Conservation (phyloP, 192 early-diverging fungal genomes). For the Umbelopsis sp. region DNA sequence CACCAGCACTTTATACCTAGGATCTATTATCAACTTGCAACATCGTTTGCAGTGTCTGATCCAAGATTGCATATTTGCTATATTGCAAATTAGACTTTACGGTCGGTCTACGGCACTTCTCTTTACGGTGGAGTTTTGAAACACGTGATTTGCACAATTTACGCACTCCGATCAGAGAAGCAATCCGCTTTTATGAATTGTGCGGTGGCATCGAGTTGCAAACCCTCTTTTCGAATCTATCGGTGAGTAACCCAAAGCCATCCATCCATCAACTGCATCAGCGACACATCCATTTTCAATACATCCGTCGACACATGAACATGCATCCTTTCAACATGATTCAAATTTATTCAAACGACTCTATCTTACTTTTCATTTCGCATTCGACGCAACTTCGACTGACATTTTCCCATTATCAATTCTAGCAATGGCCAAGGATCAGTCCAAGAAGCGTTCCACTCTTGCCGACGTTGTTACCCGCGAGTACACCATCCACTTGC, state of each 20-base stretch:
- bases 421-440: slow-evolving; percentile 74
- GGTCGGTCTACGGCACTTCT: too few relatives aligned
- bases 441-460: slow-evolving; percentile 74
- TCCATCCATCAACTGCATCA: slow-evolving; percentile 9
- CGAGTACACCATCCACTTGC: slow-evolving; percentile 99
- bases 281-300: neutral
- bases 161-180: neutral
- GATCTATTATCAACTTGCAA: too few relatives aligned
- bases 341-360: neutral
- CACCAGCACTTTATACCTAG: too few relatives aligned
- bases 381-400: too few relatives aligned
- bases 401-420: neutral
- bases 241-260: slow-evolving; percentile 16
- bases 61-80: too few relatives aligned
- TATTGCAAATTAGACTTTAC: too few relatives aligned
- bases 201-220: neutral
- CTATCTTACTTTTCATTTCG: too few relatives aligned
- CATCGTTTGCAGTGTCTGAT: too few relatives aligned
- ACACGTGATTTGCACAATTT: neutral
- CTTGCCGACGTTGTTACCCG: slow-evolving; percentile 91
- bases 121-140: too few relatives aligned
- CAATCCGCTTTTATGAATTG: neutral
- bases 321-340: neutral
- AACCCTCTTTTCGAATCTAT: slow-evolving; percentile 24
- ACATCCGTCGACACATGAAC: neutral